Percentiles rank a stretch among this genome's conserved stretches.
Conservation (phyloP, 257 asterid genomes). For the Plectranthus barbatus region DNA sequence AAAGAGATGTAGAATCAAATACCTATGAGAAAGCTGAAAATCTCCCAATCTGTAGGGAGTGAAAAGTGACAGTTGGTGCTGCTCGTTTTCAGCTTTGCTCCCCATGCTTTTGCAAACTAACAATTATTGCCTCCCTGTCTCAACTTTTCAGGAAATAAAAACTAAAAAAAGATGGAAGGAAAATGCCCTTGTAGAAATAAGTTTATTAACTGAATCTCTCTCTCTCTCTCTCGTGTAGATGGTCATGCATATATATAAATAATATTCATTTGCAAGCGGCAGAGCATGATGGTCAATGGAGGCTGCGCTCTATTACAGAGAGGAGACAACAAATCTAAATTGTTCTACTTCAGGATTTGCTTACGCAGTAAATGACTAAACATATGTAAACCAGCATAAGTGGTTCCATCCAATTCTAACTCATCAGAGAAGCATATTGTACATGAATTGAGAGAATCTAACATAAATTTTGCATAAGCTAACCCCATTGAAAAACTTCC, state of each 20-base stretch:
- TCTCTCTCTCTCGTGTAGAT: neutral
- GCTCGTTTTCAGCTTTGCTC: slow-evolving; percentile 7
- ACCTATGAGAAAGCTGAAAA: slow-evolving; percentile 43
- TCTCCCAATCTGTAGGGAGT: slow-evolving; percentile 38
- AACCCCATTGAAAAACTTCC: too few species aligned
- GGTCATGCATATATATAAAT: neutral
- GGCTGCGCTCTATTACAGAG: neutral
- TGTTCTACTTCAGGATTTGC: neutral
- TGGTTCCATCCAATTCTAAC: too few species aligned
- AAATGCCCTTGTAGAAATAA: too few species aligned
- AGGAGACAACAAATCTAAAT: neutral
- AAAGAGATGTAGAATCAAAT: too few species aligned
- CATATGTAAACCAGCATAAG: neutral
- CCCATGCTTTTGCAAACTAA: slow-evolving; percentile 15
- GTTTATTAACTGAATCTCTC: neutral
- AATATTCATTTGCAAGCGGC: neutral
- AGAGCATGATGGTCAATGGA: neutral
- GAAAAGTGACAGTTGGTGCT: slow-evolving; percentile 30
- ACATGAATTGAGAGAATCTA: too few species aligned
- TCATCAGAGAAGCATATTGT: too few species aligned
- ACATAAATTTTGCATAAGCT: too few species aligned
- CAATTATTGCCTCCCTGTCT: neutral
- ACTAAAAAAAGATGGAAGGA: too few species aligned
- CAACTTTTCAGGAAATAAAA: too few species aligned
- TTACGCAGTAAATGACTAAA: neutral